Evolutionary conservation across 768 basidiomycete genomes (phyloP).

Genomic region (Russula abietina): DNA sequence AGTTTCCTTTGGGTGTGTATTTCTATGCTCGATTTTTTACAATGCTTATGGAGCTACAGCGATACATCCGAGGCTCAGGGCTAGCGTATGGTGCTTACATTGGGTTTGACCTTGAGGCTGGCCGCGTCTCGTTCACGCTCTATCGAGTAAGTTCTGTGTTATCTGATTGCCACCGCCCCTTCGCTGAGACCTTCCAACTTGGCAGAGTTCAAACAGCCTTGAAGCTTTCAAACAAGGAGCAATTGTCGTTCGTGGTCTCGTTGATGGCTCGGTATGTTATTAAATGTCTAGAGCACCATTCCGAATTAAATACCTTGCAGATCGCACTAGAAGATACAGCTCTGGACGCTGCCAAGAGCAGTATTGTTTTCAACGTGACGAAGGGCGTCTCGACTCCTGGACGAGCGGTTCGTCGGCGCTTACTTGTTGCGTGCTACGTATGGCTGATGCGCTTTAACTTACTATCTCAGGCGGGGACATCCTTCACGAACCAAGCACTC

Average conservation of each 20-base stretch:
- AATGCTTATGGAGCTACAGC: slow-evolving; percentile 37
- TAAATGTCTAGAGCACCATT: not conserved
- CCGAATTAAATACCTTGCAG: slow-evolving; percentile 36
- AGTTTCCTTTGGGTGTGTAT: slow-evolving; percentile 82
- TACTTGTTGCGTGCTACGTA: not conserved
- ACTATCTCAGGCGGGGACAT: slow-evolving; percentile 61
- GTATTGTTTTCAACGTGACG: slow-evolving; percentile 79
- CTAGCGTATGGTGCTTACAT: slow-evolving; percentile 89
- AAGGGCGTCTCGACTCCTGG: slow-evolving; percentile 76
- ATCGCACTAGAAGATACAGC: slow-evolving; percentile 73
- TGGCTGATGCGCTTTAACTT: not conserved
- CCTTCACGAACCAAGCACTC: slow-evolving; percentile 88
- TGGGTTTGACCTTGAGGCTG: slow-evolving; percentile 69
- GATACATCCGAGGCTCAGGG: slow-evolving; percentile 89
- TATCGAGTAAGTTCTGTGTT: slow-evolving; percentile 54
- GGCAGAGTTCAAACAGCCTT: slow-evolving; percentile 71
- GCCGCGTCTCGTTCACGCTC: slow-evolving; percentile 66
- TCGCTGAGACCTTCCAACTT: not conserved
- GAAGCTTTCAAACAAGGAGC: slow-evolving; percentile 77
- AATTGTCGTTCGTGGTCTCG: slow-evolving; percentile 70
- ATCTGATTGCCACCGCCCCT: not conserved
- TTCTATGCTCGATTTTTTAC: not conserved
- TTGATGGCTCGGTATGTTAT: slow-evolving; percentile 67
- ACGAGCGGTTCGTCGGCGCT: slow-evolving; percentile 59
- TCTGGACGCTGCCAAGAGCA: slow-evolving; percentile 88